Evolutionary conservation across 495 filamentous ascomycete genomes (phyloP), one percentile per base, ranked within the genome.

Genomic region (Pseudomonodictys pantanalensis): DNA sequence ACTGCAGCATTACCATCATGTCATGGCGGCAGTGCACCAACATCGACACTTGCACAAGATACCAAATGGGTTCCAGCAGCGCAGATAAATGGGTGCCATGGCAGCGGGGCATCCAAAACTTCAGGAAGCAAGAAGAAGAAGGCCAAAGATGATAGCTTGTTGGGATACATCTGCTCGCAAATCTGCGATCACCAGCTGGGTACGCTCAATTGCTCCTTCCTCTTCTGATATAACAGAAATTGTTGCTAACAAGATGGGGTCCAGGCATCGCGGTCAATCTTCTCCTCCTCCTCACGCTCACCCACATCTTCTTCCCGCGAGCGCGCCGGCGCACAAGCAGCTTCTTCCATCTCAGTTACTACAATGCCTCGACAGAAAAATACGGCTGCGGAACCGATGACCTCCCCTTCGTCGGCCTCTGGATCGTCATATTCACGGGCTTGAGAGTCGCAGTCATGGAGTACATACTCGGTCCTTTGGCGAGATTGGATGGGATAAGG

Each of bases 291-390:
- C 80, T 96, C 59, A 78, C 82, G 71, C 80, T 92, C 58, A 82
- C 86, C 56, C 90, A 95, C 76, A 75, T 88, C 56, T 83, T 80
- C 59, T 87, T 92, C 73, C 92, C 92, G 33, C 84, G 83, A 49
- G 84, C 89, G 22, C 82, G 88, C 53, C 76, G 81, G n/a, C 82
- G 86, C 65, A 93, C 91, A 35, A 78, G 81, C 56, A 92, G 90
- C 53, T 95, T 95, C 75, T 92, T 92, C 74, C 80, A 83, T 56
- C 78, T 97, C 49, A 91, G 89, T 18, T 93, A 97, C 74, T 85
- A 88, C 73, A 85, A 92, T 63, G 75, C 81, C 5, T 62, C 75
- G 7, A 78, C 83, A 1, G 85, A 81, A 17, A 72, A 80, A 29
- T 97, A 95, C 71, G 79, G 80, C 3, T 80, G 85, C 59, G 93